Percentiles rank a stretch among this genome's conserved stretches.
Evolutionary conservation across 371 early-diverging fungal genomes (phyloP).

Genomic region (Umbelopsis sp.): DNA sequence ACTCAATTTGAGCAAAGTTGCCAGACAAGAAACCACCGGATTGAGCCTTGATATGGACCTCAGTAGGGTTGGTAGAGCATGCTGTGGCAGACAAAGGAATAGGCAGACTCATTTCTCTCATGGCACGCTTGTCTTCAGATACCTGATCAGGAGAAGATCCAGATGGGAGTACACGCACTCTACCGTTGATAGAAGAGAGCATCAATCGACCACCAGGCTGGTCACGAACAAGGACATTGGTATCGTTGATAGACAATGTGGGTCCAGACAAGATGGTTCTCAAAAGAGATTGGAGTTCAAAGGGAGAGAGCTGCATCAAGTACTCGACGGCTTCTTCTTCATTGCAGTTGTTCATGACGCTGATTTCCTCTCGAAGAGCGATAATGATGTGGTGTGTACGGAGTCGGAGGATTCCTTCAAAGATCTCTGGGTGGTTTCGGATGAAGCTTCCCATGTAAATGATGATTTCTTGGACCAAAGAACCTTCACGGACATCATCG

Average conservation of each 20-base stretch:
- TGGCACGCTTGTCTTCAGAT: not conserved
- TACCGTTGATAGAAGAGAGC: slow-evolving; percentile 30
- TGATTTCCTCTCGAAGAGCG: slow-evolving; percentile 85
- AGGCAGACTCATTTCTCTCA: slow-evolving; percentile 18
- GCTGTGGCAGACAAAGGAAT: slow-evolving; percentile 28
- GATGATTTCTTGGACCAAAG: slow-evolving; percentile 84
- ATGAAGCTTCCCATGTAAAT: slow-evolving; percentile 81
- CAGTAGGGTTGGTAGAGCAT: slow-evolving; percentile 2
- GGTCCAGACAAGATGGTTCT: slow-evolving; percentile 78
- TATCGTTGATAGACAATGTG: slow-evolving; percentile 45
- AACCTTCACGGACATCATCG: slow-evolving; percentile 84
- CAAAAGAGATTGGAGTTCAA: slow-evolving; percentile 77
- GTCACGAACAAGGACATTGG: slow-evolving; percentile 52
- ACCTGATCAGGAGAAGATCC: slow-evolving; percentile 23
- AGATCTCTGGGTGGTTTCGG: slow-evolving; percentile 68
- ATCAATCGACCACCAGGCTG: slow-evolving; percentile 50
- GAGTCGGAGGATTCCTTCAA: slow-evolving; percentile 84
- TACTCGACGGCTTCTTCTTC: slow-evolving; percentile 83
- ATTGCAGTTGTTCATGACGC: slow-evolving; percentile 69
- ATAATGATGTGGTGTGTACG: slow-evolving; percentile 84
- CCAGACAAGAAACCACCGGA: slow-evolving; percentile 79
- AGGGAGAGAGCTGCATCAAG: slow-evolving; percentile 82
- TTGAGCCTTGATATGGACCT: slow-evolving; percentile 58
- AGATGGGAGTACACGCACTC: slow-evolving; percentile 25
- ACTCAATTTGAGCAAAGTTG: slow-evolving; percentile 71